Evolutionary conservation across 176 grass and related monocot species (phyloP), one percentile per base, ranked within the genome.

Genomic region (Avena atlantica): DNA sequence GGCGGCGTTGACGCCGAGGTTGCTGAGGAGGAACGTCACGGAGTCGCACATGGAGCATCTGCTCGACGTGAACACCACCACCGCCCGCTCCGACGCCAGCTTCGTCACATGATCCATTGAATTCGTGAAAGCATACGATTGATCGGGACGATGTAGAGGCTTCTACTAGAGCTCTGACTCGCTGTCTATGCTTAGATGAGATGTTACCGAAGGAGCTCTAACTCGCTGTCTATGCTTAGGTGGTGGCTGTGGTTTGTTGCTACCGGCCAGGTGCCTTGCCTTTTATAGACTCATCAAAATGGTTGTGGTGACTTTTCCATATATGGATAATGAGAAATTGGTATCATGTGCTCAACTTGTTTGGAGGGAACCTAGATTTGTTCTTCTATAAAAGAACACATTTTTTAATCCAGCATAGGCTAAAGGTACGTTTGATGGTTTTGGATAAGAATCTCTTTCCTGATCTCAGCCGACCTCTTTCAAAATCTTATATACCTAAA

Each of bases 11-110:
- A 95, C 93, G 52, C 86, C 86, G 15, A 95, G 87, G 31, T 85
- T 52, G 27, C 84, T 47, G 11, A 95, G 69, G 17, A 95, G 89
- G 62, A 48, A 85, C 76, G 85, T 95, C 65, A 95, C 85, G 3
- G 89, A 20, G 87, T 93, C 84, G 81, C 89, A 89, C 86, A 95
- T 93, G 88, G 86, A 75, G 82, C 93, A 93, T 50, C 49, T 84
- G 89, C 93, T 93, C 45, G 9, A 20, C 36, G 88, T 91, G 76
- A 95, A 95, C 83, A 93, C 87, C 86, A 93, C 91, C 79, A 89
- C 91, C 15, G 93, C 88, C 25, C 91, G 56, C 85, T 95, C 86
- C 42, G 93, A 93, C n/a, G 76, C 91, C 48, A 93, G 60, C 83
- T 58, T 89, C 70, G 57, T 82, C 83, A 95, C 91, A 24, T 70